Percentiles rank a stretch among this genome's conserved stretches.
phyloP scores from a whole-genome alignment of 495 filamentous ascomycete species.

The Aspergillus funiculosus region DNA sequence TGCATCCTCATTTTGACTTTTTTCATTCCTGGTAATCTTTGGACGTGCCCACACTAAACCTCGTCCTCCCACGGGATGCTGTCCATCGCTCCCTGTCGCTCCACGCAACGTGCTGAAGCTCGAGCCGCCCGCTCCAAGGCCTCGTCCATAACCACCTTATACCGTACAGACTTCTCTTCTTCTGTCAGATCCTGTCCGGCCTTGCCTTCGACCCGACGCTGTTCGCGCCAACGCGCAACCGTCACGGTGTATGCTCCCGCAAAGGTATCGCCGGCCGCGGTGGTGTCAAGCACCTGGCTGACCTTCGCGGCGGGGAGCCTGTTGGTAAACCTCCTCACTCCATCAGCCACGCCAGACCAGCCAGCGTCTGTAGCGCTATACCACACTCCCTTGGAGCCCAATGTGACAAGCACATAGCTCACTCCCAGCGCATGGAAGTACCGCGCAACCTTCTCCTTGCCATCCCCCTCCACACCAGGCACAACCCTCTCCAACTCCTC shows the following conservation, averaged over 20 bases:
- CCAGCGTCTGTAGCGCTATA: slow-evolving; percentile 46
- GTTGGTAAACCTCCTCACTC: slow-evolving; percentile 31
- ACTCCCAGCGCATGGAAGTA: slow-evolving; percentile 64
- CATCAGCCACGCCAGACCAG: slow-evolving; percentile 29
- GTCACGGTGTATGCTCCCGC: slow-evolving; percentile 79
- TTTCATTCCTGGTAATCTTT: too few species aligned
- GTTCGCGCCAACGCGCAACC: slow-evolving; percentile 43
- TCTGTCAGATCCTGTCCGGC: slow-evolving; percentile 28
- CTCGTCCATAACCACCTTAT: slow-evolving; percentile 48
- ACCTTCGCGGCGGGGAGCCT: slow-evolving; percentile 51
- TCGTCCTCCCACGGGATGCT: slow-evolving; percentile 88
- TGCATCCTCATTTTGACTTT: too few species aligned
- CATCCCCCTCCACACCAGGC: slow-evolving; percentile 40
- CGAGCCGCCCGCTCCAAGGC: slow-evolving; percentile 64
- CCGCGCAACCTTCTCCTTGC: slow-evolving; percentile 44
- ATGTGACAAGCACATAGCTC: slow-evolving; percentile 71
- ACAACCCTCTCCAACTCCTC: slow-evolving; percentile 28
- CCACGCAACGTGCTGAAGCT: slow-evolving; percentile 71
- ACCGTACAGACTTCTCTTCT: slow-evolving; percentile 41
- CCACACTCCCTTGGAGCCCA: slow-evolving; percentile 68
- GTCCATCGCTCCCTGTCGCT: slow-evolving; percentile 73
- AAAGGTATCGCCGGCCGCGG: slow-evolving; percentile 91
- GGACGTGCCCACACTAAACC: slow-evolving; percentile 42
- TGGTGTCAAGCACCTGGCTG: slow-evolving; percentile 79
- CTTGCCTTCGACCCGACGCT: slow-evolving; percentile 29